Conservation (phyloP, 306 rosid species). For the Castanopsis chinensis region DNA sequence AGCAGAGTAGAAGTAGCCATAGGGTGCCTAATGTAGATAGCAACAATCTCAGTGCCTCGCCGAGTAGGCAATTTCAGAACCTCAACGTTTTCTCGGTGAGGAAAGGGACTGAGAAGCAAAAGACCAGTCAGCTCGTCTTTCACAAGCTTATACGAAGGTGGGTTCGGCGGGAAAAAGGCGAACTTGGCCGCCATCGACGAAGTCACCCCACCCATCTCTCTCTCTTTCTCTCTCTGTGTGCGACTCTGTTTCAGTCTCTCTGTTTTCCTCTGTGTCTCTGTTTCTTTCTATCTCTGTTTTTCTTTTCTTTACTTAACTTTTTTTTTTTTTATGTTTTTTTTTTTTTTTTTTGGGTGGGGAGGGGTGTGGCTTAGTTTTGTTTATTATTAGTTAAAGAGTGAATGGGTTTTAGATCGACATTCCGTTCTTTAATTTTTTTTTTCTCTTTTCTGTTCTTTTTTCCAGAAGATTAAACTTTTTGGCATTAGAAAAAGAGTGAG, state of each 20-base stretch:
- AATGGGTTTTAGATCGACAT: constrained; percentile 39
- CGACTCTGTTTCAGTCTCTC: constrained; percentile 1
- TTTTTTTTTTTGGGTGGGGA: background rate
- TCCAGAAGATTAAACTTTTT: constrained; percentile 37
- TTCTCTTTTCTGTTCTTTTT: constrained; percentile 13
- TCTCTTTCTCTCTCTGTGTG: background rate
- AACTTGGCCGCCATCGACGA: constrained; percentile 98
- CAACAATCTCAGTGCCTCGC: constrained; percentile 72
- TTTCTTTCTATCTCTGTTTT: background rate
- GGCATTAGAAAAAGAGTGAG: constrained; percentile 18
- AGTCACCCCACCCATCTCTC: constrained; percentile 86
- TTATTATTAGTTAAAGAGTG: background rate
- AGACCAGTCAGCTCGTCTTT: constrained; percentile 66
- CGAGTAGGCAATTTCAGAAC: constrained; percentile 75
- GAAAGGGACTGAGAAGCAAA: constrained; percentile 68
- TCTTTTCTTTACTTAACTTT: background rate
- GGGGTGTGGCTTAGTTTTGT: no score
- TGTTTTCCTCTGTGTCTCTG: background rate
- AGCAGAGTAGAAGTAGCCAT: constrained; percentile 86
- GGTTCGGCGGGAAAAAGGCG: constrained; percentile 93
- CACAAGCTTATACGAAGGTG: constrained; percentile 71
- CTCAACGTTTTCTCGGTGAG: constrained; percentile 90
- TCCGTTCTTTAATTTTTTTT: constrained; percentile 2
- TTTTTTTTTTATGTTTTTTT: no score
- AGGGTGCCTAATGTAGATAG: constrained; percentile 78